phyloP scores from a whole-genome alignment of 2,329 filamentous ascomycete genomes.

The Hypoxylon sp. region DNA sequence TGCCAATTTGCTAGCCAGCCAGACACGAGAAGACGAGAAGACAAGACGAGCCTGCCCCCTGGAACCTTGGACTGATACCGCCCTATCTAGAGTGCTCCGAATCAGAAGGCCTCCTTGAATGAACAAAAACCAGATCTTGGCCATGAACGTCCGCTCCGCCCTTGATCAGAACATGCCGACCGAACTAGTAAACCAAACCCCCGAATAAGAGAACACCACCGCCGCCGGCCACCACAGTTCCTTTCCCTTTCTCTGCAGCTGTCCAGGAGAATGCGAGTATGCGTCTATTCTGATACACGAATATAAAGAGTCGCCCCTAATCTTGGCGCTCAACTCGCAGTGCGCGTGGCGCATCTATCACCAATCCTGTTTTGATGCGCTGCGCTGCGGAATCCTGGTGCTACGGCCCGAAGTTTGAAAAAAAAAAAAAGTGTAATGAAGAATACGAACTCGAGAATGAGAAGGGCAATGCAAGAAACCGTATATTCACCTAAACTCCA shows the following conservation, averaged over 20 bases:
- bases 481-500: constrained; percentile 48
- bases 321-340: constrained; percentile 48
- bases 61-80: constrained; percentile 26
- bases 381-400: constrained; percentile 49
- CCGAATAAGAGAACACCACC: constrained; percentile 21
- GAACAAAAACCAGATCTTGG: constrained; percentile 35
- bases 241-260: constrained; percentile 43
- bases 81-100: constrained; percentile 35
- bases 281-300: constrained; percentile 48
- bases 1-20: constrained; percentile 22
- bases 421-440: constrained; percentile 37
- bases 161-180: constrained; percentile 30
- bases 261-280: constrained; percentile 49
- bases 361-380: constrained; percentile 52
- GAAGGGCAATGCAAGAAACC: constrained; percentile 40
- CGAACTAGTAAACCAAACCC: constrained; percentile 39
- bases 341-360: constrained; percentile 51
- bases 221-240: constrained; percentile 36
- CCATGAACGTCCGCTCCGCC: constrained; percentile 22
- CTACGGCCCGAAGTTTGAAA: constrained; percentile 39
- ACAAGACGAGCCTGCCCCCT: constrained; percentile 20
- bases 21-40: constrained; percentile 22
- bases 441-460: constrained; percentile 42
- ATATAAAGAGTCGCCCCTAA: constrained; percentile 45
- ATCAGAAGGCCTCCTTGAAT: constrained; percentile 29